Percentiles rank a stretch among this genome's conserved stretches.
Evolutionary conservation across 768 basidiomycete genomes (phyloP).

Genomic region (Pleurotus salmoneostramineus): DNA sequence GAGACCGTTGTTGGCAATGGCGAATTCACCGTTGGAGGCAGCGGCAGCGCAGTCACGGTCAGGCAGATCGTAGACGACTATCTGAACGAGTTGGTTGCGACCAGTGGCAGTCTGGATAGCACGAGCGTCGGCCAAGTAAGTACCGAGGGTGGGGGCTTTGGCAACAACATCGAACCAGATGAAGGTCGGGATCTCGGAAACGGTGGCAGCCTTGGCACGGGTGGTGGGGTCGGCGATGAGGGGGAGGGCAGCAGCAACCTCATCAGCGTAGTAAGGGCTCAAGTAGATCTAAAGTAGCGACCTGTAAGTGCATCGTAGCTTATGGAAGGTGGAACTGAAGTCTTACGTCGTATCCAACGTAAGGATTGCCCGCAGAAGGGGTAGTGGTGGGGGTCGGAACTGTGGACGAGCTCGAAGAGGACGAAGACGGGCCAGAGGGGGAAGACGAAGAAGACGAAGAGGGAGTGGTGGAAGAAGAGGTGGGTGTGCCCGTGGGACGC

Average conservation of each 20-base stretch:
- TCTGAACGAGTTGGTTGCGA: slow-evolving; percentile 47
- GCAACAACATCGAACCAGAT: slow-evolving; percentile 57
- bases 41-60: slow-evolving; percentile 64
- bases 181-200: slow-evolving; percentile 59
- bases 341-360: slow-evolving; percentile 39
- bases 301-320: not conserved
- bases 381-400: slow-evolving; percentile 31
- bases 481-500: slow-evolving; percentile 13
- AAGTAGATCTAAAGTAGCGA: slow-evolving; percentile 36
- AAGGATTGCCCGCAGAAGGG: slow-evolving; percentile 43
- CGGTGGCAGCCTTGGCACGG: slow-evolving; percentile 44
- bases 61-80: slow-evolving; percentile 58
- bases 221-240: slow-evolving; percentile 45
- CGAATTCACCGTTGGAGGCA: slow-evolving; percentile 65
- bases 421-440: slow-evolving; percentile 28
- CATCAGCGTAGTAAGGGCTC: slow-evolving; percentile 52
- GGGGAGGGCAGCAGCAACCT: slow-evolving; percentile 48
- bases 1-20: slow-evolving; percentile 51
- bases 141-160: slow-evolving; percentile 51
- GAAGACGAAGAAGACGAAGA: slow-evolving; percentile 29
- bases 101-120: slow-evolving; percentile 40
- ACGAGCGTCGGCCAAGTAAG: slow-evolving; percentile 51
- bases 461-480: slow-evolving; percentile 7
- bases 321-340: not conserved
- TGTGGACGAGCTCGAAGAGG: slow-evolving; percentile 16